These are phyloP conservation scores for Clarireedia paspali DNA, from an alignment of 2,329 filamentous ascomycete genomes.

Conservation along the genomic window DNA sequence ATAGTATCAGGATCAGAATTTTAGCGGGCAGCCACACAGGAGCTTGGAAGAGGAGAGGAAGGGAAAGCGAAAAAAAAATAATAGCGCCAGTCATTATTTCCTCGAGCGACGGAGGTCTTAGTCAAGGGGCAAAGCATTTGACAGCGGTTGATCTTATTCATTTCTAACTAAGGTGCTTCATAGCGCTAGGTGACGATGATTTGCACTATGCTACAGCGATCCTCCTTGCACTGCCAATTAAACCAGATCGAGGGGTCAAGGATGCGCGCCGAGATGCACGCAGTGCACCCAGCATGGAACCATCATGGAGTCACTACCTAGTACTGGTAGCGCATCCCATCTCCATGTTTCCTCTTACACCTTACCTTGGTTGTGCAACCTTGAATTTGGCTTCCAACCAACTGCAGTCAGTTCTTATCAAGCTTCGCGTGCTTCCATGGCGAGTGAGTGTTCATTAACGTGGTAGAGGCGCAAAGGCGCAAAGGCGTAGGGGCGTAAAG, in stretches of 20 bases:
- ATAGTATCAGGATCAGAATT: slow-evolving; percentile 3
- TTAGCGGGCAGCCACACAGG: slow-evolving; percentile 9
- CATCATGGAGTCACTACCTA: background rate
- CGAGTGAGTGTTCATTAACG: no score
- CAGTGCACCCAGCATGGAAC: background rate
- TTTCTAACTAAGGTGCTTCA: background rate
- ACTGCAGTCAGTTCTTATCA: no score
- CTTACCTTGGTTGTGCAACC: no score
- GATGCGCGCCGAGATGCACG: background rate
- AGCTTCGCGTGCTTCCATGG: no score
- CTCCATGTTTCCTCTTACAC: no score
- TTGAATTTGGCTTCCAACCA: no score
- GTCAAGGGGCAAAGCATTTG: background rate
- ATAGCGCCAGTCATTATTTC: background rate
- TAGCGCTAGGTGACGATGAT: slow-evolving; percentile 9
- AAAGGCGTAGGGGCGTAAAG: no score
- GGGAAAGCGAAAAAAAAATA: no score
- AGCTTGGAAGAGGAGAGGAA: background rate
- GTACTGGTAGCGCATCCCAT: no score
- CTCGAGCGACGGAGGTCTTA: slow-evolving; percentile 1
- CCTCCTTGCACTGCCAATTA: background rate
- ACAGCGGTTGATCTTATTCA: slow-evolving; percentile 7
- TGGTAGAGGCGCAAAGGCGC: no score
- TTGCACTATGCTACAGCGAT: slow-evolving; percentile 1
- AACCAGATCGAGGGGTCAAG: background rate